These are phyloP conservation scores for Discostella stelligera DNA, from an alignment of 352 stramenopile species.

Conservation along the genomic window DNA sequence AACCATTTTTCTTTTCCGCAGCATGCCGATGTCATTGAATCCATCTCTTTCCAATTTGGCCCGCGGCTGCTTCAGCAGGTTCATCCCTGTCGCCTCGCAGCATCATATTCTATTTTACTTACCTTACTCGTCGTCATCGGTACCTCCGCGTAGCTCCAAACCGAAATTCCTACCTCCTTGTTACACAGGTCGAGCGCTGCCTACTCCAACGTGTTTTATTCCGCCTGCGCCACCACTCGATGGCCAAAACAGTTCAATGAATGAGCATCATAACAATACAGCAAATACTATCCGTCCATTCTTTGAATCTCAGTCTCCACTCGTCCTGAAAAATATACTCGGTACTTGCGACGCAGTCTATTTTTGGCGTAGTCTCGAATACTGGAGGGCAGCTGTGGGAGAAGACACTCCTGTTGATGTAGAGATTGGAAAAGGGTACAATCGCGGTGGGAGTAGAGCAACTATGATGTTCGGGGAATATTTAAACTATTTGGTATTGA, in stretches of 20 bases:
- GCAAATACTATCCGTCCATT: constrained; percentile 46
- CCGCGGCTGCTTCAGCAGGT: not conserved
- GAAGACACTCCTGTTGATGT: constrained; percentile 45
- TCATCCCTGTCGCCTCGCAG: not conserved
- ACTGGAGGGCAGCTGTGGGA: constrained; percentile 39
- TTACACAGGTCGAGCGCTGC: constrained; percentile 15
- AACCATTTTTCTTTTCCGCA: too few species aligned
- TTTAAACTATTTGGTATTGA: constrained; percentile 63
- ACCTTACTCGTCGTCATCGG: not conserved
- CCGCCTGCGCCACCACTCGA: constrained; percentile 1
- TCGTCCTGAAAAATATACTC: constrained; percentile 49
- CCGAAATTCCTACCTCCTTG: constrained; percentile 19
- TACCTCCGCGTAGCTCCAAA: not conserved
- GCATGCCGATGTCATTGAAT: too few species aligned
- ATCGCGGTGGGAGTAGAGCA: constrained; percentile 27
- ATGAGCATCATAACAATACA: constrained; percentile 37
- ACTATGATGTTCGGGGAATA: constrained; percentile 65
- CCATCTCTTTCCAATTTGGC: constrained; percentile 15
- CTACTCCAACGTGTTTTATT: constrained; percentile 7
- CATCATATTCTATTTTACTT: not conserved
- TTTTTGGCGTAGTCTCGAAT: constrained; percentile 55
- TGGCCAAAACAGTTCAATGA: not conserved
- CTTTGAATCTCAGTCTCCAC: constrained; percentile 46
- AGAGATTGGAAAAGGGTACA: constrained; percentile 65
- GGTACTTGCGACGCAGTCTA: constrained; percentile 44